Base-by-base conservation (phyloP, 148 eudicot genomes). In the Suaeda aralocaspica region DNA sequence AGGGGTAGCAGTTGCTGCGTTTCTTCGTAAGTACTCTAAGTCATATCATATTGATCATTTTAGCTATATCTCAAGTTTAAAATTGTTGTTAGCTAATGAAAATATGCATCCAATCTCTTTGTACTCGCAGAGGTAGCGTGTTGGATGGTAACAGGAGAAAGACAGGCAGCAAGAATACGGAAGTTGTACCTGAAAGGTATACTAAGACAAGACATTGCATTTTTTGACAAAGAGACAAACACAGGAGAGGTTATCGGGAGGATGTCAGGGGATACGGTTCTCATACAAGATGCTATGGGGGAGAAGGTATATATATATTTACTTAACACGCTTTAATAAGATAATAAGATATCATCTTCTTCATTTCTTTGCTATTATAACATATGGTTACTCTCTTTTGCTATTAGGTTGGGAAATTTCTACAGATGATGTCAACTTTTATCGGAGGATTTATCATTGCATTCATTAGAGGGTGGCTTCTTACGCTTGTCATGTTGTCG, bases 81-180 rank as follows among this genome's bases (percentile, higher is more conserved):
- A 26, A 29, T 18, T 3, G 22, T 55, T 15, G 19, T 14, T 18
- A 30, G 12, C 11, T 59, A 24, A 24, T 55, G 59, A 55, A 30
- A 42, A 46, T 53, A 29, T 69, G 14, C 34, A 25, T 29, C 18
- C 12, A 59, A 6, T 57, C 22, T 18, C 6, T 33, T 18, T 31
- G 64, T 19, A 31, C 25, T 72, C 49, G 31, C 66, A 88, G 90
- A 88, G 88, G 93, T 88, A 70, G 69, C 85, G 56, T 78, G 85
- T 60, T 88, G 93, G 93, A 86, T 88, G 93, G 82, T 86, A 70
- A 84, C 93, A 6, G 93, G 93, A 60, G 93, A 88, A 70, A 82
- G 88, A 69, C 93, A 88, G 48, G 89, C 92, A 44, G 84, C 90
- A 51, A 67, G 90, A 36, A 84, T 88, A 42, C 79, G 90, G 56